These are phyloP conservation scores for Pleurotus cornucopiae DNA, from an alignment of 768 basidiomycete genomes.

Conservation along the genomic window DNA sequence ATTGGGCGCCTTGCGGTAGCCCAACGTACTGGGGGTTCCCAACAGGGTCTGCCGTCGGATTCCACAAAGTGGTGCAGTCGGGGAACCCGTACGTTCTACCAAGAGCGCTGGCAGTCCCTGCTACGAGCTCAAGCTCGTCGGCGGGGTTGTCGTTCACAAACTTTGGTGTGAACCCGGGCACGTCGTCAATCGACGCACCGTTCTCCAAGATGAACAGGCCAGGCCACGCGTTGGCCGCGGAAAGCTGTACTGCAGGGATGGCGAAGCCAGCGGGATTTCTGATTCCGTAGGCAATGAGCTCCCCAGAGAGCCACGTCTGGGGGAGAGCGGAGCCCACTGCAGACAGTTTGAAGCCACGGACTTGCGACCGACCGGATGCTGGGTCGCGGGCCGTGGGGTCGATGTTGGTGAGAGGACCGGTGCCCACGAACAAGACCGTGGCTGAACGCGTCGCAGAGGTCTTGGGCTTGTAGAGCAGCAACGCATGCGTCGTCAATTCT, in stretches of 20 bases:
- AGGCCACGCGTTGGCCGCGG: background rate
- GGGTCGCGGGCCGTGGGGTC: constrained; percentile 39
- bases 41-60: constrained; percentile 33
- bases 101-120: constrained; percentile 10
- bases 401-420: constrained; percentile 35
- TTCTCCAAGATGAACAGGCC: constrained; percentile 37
- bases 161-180: constrained; percentile 29
- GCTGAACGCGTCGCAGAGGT: constrained; percentile 1
- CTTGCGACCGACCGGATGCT: constrained; percentile 37
- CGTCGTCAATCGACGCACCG: constrained; percentile 37
- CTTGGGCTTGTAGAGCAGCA: constrained; percentile 26
- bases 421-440: constrained; percentile 29
- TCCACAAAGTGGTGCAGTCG: constrained; percentile 41
- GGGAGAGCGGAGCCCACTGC: constrained; percentile 12
- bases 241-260: constrained; percentile 17
- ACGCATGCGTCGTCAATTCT: constrained; percentile 40
- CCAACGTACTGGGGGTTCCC: constrained; percentile 32
- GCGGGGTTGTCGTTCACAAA: constrained; percentile 45
- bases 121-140: constrained; percentile 32
- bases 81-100: constrained; percentile 34
- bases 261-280: constrained; percentile 42
- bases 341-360: constrained; percentile 26
- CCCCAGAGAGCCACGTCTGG: constrained; percentile 24
- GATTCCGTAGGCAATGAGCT: constrained; percentile 37
- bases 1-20: constrained; percentile 28